Percentiles rank a stretch among this genome's conserved stretches.
Conservation (phyloP, 306 rosid genomes). For the Quercus ilex region DNA sequence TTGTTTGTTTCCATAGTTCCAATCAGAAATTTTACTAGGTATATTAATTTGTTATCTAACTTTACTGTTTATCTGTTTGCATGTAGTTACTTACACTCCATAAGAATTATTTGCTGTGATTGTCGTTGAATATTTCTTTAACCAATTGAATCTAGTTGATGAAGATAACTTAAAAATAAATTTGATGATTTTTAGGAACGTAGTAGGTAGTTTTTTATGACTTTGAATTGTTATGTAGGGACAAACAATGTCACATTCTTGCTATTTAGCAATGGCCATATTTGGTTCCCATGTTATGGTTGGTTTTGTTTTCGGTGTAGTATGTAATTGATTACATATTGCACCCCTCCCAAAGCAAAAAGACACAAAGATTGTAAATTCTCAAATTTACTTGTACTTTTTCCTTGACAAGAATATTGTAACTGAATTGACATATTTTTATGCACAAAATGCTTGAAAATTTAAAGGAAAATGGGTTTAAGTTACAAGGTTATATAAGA, state of each 20-base stretch:
- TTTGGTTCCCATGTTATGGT: neutral
- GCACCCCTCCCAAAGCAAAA: too few relatives aligned
- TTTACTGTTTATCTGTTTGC: slow-evolving; percentile 19
- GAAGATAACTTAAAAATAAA: slow-evolving; percentile 5
- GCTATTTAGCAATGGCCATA: neutral
- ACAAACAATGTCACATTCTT: slow-evolving; percentile 15
- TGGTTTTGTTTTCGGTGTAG: neutral
- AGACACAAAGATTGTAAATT: too few relatives aligned
- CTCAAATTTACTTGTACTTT: too few relatives aligned
- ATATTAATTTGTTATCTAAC: neutral
- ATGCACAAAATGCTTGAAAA: too few relatives aligned
- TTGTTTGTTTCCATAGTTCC: slow-evolving; percentile 20
- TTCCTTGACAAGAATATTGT: too few relatives aligned
- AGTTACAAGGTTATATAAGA: too few relatives aligned
- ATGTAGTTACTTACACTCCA: slow-evolving; percentile 20
- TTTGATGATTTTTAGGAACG: slow-evolving; percentile 18
- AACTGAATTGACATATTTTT: accelerated
- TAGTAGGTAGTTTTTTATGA: slow-evolving; percentile 18
- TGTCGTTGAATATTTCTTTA: slow-evolving; percentile 15
- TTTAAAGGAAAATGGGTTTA: neutral
- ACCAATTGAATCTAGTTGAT: slow-evolving; percentile 4
- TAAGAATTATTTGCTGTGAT: slow-evolving; percentile 26
- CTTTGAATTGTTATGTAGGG: slow-evolving; percentile 32
- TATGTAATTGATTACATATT: neutral
- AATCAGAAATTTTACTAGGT: slow-evolving; percentile 12